phyloP scores from a whole-genome alignment of 2,329 filamentous ascomycete species.

The Calonectria honghensis region DNA sequence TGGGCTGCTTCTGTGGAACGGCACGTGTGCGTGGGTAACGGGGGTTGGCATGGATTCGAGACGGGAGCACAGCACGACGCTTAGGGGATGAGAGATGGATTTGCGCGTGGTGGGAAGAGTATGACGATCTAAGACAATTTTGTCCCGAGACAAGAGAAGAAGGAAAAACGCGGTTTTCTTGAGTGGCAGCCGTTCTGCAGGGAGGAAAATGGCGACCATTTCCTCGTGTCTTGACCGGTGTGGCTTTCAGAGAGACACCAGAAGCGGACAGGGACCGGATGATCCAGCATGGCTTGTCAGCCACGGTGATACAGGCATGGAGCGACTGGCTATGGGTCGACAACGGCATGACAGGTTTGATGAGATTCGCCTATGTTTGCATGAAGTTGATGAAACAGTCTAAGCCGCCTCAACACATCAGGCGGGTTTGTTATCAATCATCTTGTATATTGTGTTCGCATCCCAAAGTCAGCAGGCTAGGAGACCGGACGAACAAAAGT shows the following conservation, averaged over 20 bases:
- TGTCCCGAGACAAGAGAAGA: conserved; percentile 17
- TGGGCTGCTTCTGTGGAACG: conserved; percentile 6
- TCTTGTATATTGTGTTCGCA: background rate
- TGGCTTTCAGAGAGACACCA: conserved; percentile 17
- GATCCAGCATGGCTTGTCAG: conserved; percentile 28
- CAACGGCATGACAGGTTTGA: background rate
- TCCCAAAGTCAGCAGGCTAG: background rate
- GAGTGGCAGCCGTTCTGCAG: conserved; percentile 1
- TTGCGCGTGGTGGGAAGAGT: conserved; percentile 2
- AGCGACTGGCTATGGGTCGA: background rate
- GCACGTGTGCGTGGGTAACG: conserved; percentile 21
- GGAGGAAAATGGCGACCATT: conserved; percentile 10
- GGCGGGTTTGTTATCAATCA: background rate
- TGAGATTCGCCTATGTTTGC: background rate
- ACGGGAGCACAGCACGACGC: conserved; percentile 8
- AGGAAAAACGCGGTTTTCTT: background rate
- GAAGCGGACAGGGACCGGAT: background rate
- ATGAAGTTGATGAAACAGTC: conserved; percentile 16
- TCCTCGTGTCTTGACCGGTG: conserved; percentile 13
- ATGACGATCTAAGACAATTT: conserved; percentile 19
- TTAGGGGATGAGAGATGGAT: conserved; percentile 6
- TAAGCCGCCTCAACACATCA: background rate
- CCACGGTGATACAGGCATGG: conserved; percentile 17
- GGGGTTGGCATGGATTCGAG: conserved; percentile 3
- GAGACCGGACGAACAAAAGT: background rate